These are phyloP conservation scores for Cutaneotrichosporon sp. DNA, from an alignment of 1,284 basidiomycete genomes.

Conservation along the genomic window DNA sequence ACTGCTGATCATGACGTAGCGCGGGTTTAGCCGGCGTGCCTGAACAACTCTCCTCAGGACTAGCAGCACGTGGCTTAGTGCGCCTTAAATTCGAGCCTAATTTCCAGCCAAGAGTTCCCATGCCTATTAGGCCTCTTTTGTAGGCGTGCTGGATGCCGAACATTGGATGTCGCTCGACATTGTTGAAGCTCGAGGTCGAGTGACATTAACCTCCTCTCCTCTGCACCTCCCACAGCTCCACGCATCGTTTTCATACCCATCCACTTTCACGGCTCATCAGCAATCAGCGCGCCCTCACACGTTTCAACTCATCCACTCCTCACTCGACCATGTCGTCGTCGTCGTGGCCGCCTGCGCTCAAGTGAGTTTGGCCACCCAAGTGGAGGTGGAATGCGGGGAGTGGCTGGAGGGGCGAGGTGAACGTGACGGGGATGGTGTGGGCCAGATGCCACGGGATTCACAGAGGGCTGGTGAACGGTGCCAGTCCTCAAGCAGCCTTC, in stretches of 20 bases:
- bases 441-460: background rate
- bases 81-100: no score
- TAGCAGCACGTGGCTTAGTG: no score
- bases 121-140: no score
- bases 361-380: conserved; percentile 15
- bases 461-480: background rate
- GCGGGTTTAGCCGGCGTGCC: no score
- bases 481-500: background rate
- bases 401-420: background rate
- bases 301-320: background rate
- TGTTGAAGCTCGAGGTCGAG: no score
- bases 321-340: conserved; percentile 9
- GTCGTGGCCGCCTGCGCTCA: conserved; percentile 23
- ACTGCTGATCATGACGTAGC: no score
- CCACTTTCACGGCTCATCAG: background rate
- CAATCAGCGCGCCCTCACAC: background rate
- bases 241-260: background rate
- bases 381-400: background rate
- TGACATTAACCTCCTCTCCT: no score
- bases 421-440: background rate
- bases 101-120: no score
- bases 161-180: no score
- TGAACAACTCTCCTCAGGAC: no score
- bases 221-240: background rate
- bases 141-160: no score